Evolutionary conservation across 2,329 filamentous ascomycete species (phyloP), one percentile per base, ranked within the genome.

Genomic region (Colletotrichum tropicicola): DNA sequence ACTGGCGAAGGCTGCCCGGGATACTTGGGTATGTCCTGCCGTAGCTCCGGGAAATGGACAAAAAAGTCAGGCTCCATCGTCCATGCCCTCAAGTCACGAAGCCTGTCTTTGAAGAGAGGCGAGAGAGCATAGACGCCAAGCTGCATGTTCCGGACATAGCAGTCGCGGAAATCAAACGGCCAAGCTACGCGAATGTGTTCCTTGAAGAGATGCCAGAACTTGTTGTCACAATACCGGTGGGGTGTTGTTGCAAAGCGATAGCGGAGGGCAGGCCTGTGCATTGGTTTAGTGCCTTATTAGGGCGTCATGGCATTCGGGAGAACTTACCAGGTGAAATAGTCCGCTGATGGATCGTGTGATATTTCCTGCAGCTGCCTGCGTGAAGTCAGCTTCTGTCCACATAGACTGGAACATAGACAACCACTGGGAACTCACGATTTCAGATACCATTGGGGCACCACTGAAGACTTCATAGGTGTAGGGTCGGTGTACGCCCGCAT

Each of bases 171-270:
- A 1, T 57, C 57, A 1, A 70, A 70, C 0, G 68, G 66, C 72
- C 72, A 74, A 1, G 65, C 58, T 2, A 74, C 64, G 2, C 68
- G 70, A 6, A 75, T 25, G 27, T 66, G 69, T 3, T 64, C 27
- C 7, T 55, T 62, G 17, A 75, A 70, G 0, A 72, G 62, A 4
- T 72, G 68, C 73, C 72, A 75, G 55, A 75, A 74, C 4, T 65
- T 30, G 52, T 75, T 75, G n/a, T 59, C 67, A 48, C 73, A 75
- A 47, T 74, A 75, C 17, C 62, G 69, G 21, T 74, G 73, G n/a
- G 75, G 71, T 0, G 62, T 64, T 45, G 73, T 72, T 0, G 73
- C 63, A 41, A 75, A 72, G 4, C 72, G 72, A 23, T 75, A 72
- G n/a, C 73, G 66, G 0, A 74, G 17, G 1, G 73, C 73, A 0